Conservation (phyloP, 2,329 filamentous ascomycete genomes). For the Scedosporium aurantiacum region DNA sequence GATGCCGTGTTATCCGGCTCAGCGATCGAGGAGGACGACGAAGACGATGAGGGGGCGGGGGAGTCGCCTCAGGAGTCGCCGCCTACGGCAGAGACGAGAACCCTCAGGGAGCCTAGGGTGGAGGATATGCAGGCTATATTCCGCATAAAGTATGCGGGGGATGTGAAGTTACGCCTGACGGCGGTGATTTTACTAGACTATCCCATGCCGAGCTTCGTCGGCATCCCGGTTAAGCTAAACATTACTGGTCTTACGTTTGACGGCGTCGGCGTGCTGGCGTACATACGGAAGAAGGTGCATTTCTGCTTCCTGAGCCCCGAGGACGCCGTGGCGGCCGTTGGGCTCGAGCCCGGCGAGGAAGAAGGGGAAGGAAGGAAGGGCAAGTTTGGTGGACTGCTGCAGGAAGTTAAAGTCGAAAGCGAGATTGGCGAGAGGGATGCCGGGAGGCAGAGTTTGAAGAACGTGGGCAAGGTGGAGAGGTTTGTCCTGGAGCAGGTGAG, state of each 20-base stretch:
- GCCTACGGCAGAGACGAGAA: conserved; percentile 12
- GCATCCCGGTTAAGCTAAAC: conserved; percentile 85
- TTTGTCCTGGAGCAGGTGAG: conserved; percentile 95
- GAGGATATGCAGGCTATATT: conserved; percentile 92
- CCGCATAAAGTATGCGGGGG: conserved; percentile 78
- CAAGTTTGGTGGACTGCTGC: conserved; percentile 63
- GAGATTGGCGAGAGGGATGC: conserved; percentile 90
- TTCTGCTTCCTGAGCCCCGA: conserved; percentile 93
- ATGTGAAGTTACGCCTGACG: conserved; percentile 78
- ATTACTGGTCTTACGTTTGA: conserved; percentile 94
- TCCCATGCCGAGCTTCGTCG: conserved; percentile 95
- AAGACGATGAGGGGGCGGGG: conserved; percentile 15
- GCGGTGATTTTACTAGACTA: conserved; percentile 95
- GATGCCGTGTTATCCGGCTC: conserved; percentile 30
- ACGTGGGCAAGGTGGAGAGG: conserved; percentile 95
- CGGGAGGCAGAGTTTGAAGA: conserved; percentile 91
- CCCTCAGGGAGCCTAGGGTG: conserved; percentile 55
- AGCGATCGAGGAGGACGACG: conserved; percentile 27
- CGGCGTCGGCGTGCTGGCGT: conserved; percentile 81
- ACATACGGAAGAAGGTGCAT: conserved; percentile 79
- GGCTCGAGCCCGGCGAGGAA: conserved; percentile 29
- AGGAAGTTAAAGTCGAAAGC: conserved; percentile 92
- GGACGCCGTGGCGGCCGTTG: conserved; percentile 68
- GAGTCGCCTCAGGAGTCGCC: conserved; percentile 6
- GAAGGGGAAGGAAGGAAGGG: conserved; percentile 14